Percentiles rank a stretch among this genome's conserved stretches.
Evolutionary conservation across 768 basidiomycete species (phyloP).

Genomic region (Hericium rajendrae): DNA sequence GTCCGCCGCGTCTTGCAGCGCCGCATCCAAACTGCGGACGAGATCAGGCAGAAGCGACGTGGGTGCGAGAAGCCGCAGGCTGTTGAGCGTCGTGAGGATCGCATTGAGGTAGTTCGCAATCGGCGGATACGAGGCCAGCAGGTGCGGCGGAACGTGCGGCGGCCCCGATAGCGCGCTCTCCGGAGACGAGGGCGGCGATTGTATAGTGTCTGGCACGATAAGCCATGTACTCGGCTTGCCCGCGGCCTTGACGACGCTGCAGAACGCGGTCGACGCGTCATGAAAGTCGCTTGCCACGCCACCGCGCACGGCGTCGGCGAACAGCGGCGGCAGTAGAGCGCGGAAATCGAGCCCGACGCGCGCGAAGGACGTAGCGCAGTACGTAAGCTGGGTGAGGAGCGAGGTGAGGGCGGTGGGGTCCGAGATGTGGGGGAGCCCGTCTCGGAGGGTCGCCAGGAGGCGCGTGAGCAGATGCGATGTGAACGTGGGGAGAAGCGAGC

Average conservation of each 20-base stretch:
- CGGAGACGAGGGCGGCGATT: background rate
- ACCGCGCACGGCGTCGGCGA: conserved; percentile 51
- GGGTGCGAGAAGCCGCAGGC: conserved; percentile 74
- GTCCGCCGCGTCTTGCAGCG: conserved; percentile 37
- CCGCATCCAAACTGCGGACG: conserved; percentile 36
- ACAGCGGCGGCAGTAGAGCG: conserved; percentile 51
- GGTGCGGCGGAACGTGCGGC: conserved; percentile 60
- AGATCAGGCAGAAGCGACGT: conserved; percentile 45
- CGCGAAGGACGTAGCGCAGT: conserved; percentile 86
- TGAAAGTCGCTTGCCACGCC: conserved; percentile 46
- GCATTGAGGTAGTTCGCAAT: conserved; percentile 66
- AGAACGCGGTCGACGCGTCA: conserved; percentile 24
- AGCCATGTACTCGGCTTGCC: conserved; percentile 2
- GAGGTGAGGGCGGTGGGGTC: conserved; percentile 62
- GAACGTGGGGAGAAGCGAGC: conserved; percentile 54
- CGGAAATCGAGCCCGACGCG: conserved; percentile 92
- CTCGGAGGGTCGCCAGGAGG: conserved; percentile 58
- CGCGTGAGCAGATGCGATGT: conserved; percentile 50
- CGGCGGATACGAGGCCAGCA: conserved; percentile 65
- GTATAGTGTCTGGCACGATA: background rate
- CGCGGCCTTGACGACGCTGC: conserved; percentile 1
- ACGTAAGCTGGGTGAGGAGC: conserved; percentile 85
- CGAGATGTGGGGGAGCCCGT: conserved; percentile 51
- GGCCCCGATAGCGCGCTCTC: conserved; percentile 12
- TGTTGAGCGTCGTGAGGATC: conserved; percentile 65